Evolutionary conservation across 2,329 filamentous ascomycete genomes (phyloP).

Genomic region (Nothomitra cinnamomea): DNA sequence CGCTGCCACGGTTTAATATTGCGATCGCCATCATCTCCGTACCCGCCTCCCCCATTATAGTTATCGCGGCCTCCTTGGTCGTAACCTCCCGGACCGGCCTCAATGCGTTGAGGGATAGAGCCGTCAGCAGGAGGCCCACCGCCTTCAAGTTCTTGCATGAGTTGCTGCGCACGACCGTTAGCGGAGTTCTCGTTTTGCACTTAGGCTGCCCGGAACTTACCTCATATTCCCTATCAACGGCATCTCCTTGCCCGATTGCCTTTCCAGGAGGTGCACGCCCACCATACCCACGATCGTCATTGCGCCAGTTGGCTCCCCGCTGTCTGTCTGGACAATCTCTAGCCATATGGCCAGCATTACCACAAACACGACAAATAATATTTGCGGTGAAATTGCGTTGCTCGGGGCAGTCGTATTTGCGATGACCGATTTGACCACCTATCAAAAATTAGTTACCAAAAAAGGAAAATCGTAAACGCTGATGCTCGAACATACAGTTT

Average conservation of each 20-base stretch:
- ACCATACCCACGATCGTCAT: constrained; percentile 40
- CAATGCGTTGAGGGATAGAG: constrained; percentile 60
- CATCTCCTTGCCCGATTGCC: constrained; percentile 57
- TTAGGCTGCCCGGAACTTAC: constrained; percentile 32
- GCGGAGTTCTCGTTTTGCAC: neutral
- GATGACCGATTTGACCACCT: constrained; percentile 90
- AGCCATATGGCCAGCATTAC: constrained; percentile 96
- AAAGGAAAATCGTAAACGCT: constrained; percentile 1
- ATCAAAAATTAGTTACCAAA: constrained; percentile 9
- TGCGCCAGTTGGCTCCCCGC: constrained; percentile 82
- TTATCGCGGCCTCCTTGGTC: constrained; percentile 24
- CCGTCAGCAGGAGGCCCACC: constrained; percentile 40
- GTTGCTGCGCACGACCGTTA: constrained; percentile 44
- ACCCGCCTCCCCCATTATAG: constrained; percentile 16
- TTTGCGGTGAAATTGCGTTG: constrained; percentile 97
- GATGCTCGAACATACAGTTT: constrained; percentile 46
- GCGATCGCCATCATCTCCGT: constrained; percentile 24
- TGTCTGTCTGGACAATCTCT: constrained; percentile 92
- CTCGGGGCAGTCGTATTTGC: constrained; percentile 97
- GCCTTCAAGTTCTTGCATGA: constrained; percentile 92
- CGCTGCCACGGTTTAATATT: constrained; percentile 77
- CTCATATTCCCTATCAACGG: constrained; percentile 87
- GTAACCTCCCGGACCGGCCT: constrained; percentile 56
- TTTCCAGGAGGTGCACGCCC: constrained; percentile 40
- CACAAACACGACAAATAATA: constrained; percentile 96